Evolutionary conservation across 2,329 filamentous ascomycete genomes (phyloP), one percentile per base, ranked within the genome.

Genomic region (Botrytis fragariae): DNA sequence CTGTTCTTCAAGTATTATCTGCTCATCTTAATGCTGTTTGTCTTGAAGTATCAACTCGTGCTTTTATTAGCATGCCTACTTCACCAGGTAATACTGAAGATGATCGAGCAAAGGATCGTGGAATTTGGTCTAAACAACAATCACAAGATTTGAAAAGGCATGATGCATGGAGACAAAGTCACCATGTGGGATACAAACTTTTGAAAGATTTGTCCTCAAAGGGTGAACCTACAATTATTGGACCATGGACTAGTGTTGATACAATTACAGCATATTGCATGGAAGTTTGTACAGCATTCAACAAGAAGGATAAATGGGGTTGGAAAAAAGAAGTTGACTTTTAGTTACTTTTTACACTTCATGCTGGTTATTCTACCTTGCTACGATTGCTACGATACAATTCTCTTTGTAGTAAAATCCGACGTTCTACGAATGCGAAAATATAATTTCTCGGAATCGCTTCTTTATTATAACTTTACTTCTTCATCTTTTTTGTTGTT

Each of bases 321-420:
- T 73, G 73, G 70, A 35, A 32, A 45, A 74, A 72, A n/a, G 62
- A 74, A 22, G 72, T 70, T 32, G 59, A 72, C 25, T 73, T 71
- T 35, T 73, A 71, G 65, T 63, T 45, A 22, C 22, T 39, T 14
- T 51, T 63, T 22, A 42, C 25, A 22, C 14, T 29, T 29, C 44
- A 29, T 16, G 0, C n/a, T 18, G 9, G 29, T 39, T 29, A 22
- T 69, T 64, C 37, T 60, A 12, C 35, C 37, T n/a, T 20, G 32
- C 29, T 73, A 51, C 25, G 29, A 54, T 37, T n/a, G 16, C 20
- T 20, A 35, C 22, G 3, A 39, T n/a, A 32, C 14, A 25, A 57
- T 71, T 7, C 4, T 71, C n/a, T 25, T n/a, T 32, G 25, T 69
- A 69, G 37, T 35, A 62, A 22, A 45, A n/a, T 25, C n/a, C 10